These are phyloP conservation scores for Lepiota venenata DNA, from an alignment of 768 basidiomycete genomes.

Conservation along the genomic window DNA sequence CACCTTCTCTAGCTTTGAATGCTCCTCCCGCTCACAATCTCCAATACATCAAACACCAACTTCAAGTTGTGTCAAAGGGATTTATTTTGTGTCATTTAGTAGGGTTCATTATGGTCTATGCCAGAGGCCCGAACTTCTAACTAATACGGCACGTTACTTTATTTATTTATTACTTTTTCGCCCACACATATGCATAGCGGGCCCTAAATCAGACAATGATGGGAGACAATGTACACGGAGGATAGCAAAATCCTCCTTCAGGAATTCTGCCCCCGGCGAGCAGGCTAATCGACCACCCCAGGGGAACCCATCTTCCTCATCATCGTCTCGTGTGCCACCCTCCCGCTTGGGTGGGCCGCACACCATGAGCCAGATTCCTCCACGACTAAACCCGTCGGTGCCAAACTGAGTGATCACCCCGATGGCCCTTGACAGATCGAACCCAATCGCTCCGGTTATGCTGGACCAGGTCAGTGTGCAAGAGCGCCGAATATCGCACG, in stretches of 20 bases:
- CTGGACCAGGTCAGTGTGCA: not conserved
- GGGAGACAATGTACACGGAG: slow-evolving; percentile 1
- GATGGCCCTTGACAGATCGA: not conserved
- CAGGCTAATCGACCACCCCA: too few relatives aligned
- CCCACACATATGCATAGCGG: too few relatives aligned
- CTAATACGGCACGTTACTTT: too few relatives aligned
- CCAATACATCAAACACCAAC: too few relatives aligned
- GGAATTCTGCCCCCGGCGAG: not conserved
- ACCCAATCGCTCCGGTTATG: not conserved
- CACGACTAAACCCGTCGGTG: not conserved
- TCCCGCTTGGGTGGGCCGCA: not conserved
- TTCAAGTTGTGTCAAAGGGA: too few relatives aligned
- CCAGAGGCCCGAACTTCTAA: too few relatives aligned
- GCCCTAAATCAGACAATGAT: not conserved
- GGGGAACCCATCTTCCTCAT: not conserved
- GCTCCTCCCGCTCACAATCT: too few relatives aligned
- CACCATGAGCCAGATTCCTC: not conserved
- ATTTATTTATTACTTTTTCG: too few relatives aligned
- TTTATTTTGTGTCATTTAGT: too few relatives aligned
- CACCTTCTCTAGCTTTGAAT: too few relatives aligned
- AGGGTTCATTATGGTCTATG: too few relatives aligned
- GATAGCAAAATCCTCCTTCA: not conserved
- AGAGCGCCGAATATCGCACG: not conserved
- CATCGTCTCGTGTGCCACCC: not conserved
- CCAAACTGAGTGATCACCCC: not conserved